phyloP scores from a whole-genome alignment of 371 early-diverging fungal species.

The Haplosporangium sp. region DNA sequence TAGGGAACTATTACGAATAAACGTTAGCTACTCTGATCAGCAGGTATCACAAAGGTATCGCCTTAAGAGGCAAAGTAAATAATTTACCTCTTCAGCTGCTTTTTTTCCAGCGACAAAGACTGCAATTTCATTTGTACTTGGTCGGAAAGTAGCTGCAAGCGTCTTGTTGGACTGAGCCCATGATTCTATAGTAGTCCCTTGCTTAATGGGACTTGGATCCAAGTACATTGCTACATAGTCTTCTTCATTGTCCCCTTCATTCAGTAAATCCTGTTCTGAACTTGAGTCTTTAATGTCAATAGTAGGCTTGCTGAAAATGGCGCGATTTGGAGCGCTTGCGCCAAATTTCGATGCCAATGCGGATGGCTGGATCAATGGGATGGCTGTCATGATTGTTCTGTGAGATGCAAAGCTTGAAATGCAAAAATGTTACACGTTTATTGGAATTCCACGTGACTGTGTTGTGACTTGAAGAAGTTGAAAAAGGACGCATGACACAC shows the following conservation, averaged over 20 bases:
- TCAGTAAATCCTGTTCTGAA: slow-evolving; percentile 8
- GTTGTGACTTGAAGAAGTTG: not conserved
- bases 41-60: too few species aligned
- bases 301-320: slow-evolving; percentile 41
- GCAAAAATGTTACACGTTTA: not conserved
- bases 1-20: slow-evolving; percentile 16
- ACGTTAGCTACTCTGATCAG: not conserved
- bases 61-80: not conserved
- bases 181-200: slow-evolving; percentile 21
- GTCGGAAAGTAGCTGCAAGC: slow-evolving; percentile 35
- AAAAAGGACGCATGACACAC: not conserved
- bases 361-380: slow-evolving; percentile 50
- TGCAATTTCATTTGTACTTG: slow-evolving; percentile 52
- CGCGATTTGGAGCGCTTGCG: slow-evolving; percentile 20
- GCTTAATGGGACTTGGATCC: slow-evolving; percentile 43
- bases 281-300: slow-evolving; percentile 24
- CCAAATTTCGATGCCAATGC: slow-evolving; percentile 14
- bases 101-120: slow-evolving; percentile 54
- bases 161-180: slow-evolving; percentile 46
- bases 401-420: not conserved
- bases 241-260: slow-evolving; percentile 21
- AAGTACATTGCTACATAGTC: slow-evolving; percentile 20
- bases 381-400: slow-evolving; percentile 17
- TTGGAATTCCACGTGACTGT: not conserved
- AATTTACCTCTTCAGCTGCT: slow-evolving; percentile 44